Percentiles rank a stretch among this genome's conserved stretches.
These are phyloP conservation scores for Leptomonas pyrrhocoris DNA, from an alignment of 208 protist genomes.

Conservation along the genomic window DNA sequence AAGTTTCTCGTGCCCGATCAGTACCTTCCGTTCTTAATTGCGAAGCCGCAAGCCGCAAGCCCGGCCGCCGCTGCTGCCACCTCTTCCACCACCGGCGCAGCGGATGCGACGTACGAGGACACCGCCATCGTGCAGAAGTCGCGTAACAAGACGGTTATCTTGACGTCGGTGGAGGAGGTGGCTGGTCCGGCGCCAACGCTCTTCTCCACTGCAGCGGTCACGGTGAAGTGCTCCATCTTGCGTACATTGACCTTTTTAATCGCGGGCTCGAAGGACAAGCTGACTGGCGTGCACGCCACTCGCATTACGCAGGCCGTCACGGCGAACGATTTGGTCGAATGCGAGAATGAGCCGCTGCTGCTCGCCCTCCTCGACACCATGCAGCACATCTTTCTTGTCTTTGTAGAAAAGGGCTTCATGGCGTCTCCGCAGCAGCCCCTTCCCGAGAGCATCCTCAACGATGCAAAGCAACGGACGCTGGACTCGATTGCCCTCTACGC, in stretches of 20 bases:
- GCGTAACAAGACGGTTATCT: constrained; percentile 65
- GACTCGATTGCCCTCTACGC: constrained; percentile 86
- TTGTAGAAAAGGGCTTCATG: constrained; percentile 63
- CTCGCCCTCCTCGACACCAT: constrained; percentile 61
- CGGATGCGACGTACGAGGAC: constrained; percentile 43
- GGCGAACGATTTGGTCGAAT: constrained; percentile 61
- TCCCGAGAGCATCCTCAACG: constrained; percentile 47
- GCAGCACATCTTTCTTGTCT: constrained; percentile 39
- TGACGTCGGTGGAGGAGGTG: constrained; percentile 50
- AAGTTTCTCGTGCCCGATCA: constrained; percentile 91
- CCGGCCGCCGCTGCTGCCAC: not conserved
- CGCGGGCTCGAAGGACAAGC: constrained; percentile 58
- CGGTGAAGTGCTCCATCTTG: constrained; percentile 81
- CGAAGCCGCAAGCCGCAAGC: constrained; percentile 28
- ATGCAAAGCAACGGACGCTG: constrained; percentile 69
- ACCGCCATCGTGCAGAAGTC: constrained; percentile 40
- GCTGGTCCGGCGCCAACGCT: constrained; percentile 50
- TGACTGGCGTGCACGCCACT: constrained; percentile 63
- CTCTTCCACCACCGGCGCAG: not conserved
- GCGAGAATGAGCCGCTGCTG: constrained; percentile 69
- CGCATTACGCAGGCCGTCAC: constrained; percentile 73
- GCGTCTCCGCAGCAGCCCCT: constrained; percentile 56
- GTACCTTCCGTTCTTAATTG: constrained; percentile 87
- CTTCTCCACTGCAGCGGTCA: constrained; percentile 84
- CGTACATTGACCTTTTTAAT: constrained; percentile 69